Conservation (phyloP, 1,284 basidiomycete genomes). For the Pisolithus thermaeus region DNA sequence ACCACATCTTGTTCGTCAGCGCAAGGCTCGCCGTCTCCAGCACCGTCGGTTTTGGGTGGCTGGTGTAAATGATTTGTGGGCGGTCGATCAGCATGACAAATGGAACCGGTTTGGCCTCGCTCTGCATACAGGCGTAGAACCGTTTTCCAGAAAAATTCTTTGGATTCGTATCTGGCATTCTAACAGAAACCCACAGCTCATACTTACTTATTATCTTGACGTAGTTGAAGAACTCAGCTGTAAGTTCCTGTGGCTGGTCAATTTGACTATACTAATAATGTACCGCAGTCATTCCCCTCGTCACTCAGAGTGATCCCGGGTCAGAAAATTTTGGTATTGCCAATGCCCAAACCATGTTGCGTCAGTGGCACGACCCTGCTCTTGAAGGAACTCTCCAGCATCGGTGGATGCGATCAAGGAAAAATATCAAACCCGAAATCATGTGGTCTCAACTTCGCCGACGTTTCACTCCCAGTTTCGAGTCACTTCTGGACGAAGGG, state of each 20-base stretch:
- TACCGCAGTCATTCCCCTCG: background rate
- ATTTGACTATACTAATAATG: background rate
- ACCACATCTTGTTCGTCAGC: background rate
- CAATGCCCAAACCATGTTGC: constrained; percentile 22
- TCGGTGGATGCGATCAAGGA: background rate
- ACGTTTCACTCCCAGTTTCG: background rate
- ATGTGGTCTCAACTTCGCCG: background rate
- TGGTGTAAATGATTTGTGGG: constrained; percentile 34
- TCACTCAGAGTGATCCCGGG: constrained; percentile 6
- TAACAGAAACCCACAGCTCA: constrained; percentile 21
- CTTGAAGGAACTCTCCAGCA: background rate
- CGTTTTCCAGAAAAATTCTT: no score
- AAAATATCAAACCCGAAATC: constrained; percentile 19
- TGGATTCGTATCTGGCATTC: no score
- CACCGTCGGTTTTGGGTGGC: constrained; percentile 13
- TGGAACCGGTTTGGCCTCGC: constrained; percentile 33
- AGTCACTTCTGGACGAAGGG: background rate
- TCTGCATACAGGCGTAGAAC: constrained; percentile 14
- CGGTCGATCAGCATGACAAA: constrained; percentile 38
- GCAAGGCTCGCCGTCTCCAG: constrained; percentile 10
- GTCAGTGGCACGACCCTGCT: constrained; percentile 15
- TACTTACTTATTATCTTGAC: constrained; percentile 29
- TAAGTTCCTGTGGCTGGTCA: constrained; percentile 2
- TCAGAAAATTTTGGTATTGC: constrained; percentile 23
- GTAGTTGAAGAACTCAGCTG: constrained; percentile 17